Percentiles rank a stretch among this genome's conserved stretches.
phyloP scores from a whole-genome alignment of 495 filamentous ascomycete genomes.

The Cryomyces minteri region DNA sequence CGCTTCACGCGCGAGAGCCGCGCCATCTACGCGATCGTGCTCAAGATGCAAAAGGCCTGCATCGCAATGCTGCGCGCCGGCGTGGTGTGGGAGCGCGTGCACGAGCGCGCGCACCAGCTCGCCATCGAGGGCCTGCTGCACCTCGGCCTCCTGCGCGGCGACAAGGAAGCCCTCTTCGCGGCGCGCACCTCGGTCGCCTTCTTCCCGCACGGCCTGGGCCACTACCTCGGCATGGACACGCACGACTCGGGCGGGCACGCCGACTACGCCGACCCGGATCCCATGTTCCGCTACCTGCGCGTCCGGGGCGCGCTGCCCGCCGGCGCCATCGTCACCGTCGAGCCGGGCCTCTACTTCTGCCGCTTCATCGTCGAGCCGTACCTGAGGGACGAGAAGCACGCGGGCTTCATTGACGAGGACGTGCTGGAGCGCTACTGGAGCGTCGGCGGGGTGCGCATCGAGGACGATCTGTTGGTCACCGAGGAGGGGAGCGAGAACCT shows the following conservation, averaged over 20 bases:
- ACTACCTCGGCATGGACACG: conserved; percentile 89
- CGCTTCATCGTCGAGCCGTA: conserved; percentile 79
- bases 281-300: conserved; percentile 71
- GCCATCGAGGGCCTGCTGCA: conserved; percentile 63
- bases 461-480: conserved; percentile 65
- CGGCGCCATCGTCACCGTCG: conserved; percentile 71
- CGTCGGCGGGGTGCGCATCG: conserved; percentile 70
- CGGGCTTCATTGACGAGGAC: conserved; percentile 51
- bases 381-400: conserved; percentile 46
- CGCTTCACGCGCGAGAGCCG: conserved; percentile 53
- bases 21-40: conserved; percentile 71
- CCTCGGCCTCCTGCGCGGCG: conserved; percentile 54
- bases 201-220: conserved; percentile 81
- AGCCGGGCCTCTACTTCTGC: conserved; percentile 91
- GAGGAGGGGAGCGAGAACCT: conserved; percentile 62
- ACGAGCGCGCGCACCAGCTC: conserved; percentile 57
- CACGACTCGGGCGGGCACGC: conserved; percentile 82
- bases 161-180: conserved; percentile 50
- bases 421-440: conserved; percentile 74
- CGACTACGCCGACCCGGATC: conserved; percentile 67
- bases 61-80: conserved; percentile 58
- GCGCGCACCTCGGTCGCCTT: conserved; percentile 66
- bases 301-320: conserved; percentile 60
- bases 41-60: conserved; percentile 65
- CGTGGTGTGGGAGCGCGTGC: conserved; percentile 71